These are phyloP conservation scores for Coniella lustricola DNA, from an alignment of 2,329 filamentous ascomycete genomes.

Conservation along the genomic window DNA sequence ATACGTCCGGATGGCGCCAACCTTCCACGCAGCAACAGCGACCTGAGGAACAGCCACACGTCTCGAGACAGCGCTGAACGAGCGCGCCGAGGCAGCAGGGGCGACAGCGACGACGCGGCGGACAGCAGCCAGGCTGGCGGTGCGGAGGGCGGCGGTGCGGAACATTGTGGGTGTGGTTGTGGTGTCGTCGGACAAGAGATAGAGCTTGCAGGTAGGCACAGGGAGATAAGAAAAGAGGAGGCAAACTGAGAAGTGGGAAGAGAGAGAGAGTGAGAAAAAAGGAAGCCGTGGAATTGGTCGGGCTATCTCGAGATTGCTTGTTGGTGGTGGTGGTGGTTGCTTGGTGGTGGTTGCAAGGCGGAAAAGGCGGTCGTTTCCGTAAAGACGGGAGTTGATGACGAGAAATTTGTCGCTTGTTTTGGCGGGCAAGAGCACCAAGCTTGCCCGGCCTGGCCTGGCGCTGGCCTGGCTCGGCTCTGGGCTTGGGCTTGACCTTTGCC, in stretches of 20 bases:
- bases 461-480: background rate
- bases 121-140: slow-evolving; percentile 52
- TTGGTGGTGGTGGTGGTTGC: too few relatives aligned
- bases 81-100: slow-evolving; percentile 48
- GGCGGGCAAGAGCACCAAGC: background rate
- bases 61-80: slow-evolving; percentile 37
- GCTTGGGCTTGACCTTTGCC: slow-evolving; percentile 13
- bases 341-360: too few relatives aligned
- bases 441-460: background rate
- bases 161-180: slow-evolving; percentile 59
- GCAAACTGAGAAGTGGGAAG: background rate
- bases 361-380: slow-evolving; percentile 6
- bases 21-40: slow-evolving; percentile 50
- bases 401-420: slow-evolving; percentile 40
- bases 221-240: too few relatives aligned
- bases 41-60: slow-evolving; percentile 42
- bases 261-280: slow-evolving; percentile 1
- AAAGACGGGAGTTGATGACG: slow-evolving; percentile 24
- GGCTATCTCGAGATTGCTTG: background rate
- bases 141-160: slow-evolving; percentile 77
- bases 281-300: background rate
- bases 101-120: slow-evolving; percentile 41
- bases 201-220: slow-evolving; percentile 1
- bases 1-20: slow-evolving; percentile 75
- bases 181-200: too few relatives aligned